Base-by-base conservation (phyloP, 148 eudicot genomes). In the Nepenthes gracilis region DNA sequence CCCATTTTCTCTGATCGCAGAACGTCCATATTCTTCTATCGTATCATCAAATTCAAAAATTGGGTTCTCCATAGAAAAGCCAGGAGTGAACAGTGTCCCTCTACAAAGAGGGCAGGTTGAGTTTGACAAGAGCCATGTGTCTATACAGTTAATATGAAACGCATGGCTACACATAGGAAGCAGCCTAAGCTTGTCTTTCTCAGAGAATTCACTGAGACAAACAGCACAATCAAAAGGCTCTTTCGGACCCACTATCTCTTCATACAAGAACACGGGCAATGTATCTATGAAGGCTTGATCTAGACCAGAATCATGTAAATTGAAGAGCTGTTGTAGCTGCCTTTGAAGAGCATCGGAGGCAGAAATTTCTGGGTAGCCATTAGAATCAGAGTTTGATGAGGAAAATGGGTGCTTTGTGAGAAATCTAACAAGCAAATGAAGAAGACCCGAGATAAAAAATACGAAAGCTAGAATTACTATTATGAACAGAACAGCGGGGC, bases 241-340 rank as follows among this genome's bases (percentile, higher is more conserved):
- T 15, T 74, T 74, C 1, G 43, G 34, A 37, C 78, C 78, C 36
- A 70, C 57, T 32, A 74, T 68, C 11, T 70, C 75, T 34, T 64
- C 64, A 49, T 74, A 78, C 55, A 57, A 23, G 47, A 78, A 78
- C 34, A 74, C 60, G 14, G 81, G 82, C 2, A 78, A 61, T 11
- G 78, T 64, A 64, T 78, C 82, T 12, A 78, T 74, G 51, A 70
- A 53, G 6, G 75, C 70, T 53, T 71, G 75, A 48, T 78, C 82
- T 10, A 78, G 58, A n/a, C 78, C 82, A 4, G 73, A 70, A 50
- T 74, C 82, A 56, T 74, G 78, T 33, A 80, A 61, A 57, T 71
- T 72, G 59, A 83, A 80, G 33, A 83, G 80, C 61, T 83, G 80
- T 43, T 80, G 84, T 2, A 80, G 73, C 57, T 83, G 87, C 54